Evolutionary conservation across 2,329 filamentous ascomycete genomes (phyloP), one percentile per base, ranked within the genome.

Genomic region (Phialophora expanda): DNA sequence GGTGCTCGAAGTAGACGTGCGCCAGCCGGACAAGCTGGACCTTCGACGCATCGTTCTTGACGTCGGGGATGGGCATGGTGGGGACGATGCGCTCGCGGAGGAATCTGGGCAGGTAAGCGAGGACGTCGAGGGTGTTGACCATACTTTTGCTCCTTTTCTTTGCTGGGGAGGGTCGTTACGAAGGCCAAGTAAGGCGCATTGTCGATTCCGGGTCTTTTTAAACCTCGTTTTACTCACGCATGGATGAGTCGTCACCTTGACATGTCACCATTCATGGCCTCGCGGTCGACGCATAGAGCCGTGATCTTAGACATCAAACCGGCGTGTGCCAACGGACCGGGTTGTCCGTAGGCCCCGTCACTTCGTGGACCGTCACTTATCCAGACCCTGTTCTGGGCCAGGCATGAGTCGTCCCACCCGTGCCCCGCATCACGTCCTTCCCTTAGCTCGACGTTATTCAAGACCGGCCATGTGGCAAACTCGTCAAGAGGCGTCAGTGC

Each of bases 1-100:
- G 56, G 56, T 78, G 75, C 46, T 74, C 70, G 41, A 73, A 76
- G 60, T 73, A 73, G 41, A 76, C 72, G 61, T 77, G 72, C 9
- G 44, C 69, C 7, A 77, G 65, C 26, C 74, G 70, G 11, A 51
- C 55, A 0, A 77, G 66, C 54, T 74, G 70, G 14, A 77, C 64
- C 62, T 62, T 62, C 12, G 46, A 54, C 48, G 20, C 6, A 5
- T 38, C 46, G 9, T 76, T 76, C 7, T 53, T 30, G 1, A 72
- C 70, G 22, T 53, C 48, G 5, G 68, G 70, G n/a, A 74, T 72
- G 7, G 51, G 44, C 58, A 62, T 70, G 24, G 48, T 28, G 22
- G 66, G 61, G 5, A 66, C 53, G 30, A 72, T 64, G 64, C 64
- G 64, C 55, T 73, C 61, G 44, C 69, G 68, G 60, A 66, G 57